Base-by-base conservation (phyloP, 768 basidiomycete genomes). In the Serendipita sp. region DNA sequence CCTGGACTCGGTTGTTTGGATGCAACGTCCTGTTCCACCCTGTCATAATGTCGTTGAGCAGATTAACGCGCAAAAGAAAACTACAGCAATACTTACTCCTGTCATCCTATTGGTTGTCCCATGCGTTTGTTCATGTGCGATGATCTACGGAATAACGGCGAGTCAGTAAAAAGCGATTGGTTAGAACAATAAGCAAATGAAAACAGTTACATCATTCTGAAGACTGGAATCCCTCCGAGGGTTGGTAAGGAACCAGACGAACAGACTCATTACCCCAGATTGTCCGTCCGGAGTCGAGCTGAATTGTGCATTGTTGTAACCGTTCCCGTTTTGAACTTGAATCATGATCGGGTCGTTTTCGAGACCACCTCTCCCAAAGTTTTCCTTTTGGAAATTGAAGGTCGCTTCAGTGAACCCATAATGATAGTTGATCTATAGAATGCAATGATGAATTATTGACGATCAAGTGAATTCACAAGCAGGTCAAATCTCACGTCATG, bases 211-310 rank as follows among this genome's bases (percentile, higher is more conserved):
- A 63, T 84, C 83, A 66, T 82, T 82, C 67, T 84, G 82, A 28
- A 85, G 71, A 14, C 82, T 78, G 31, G 83, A 83, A 61, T 86
- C 84, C 42, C 84, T 78, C 68, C 77, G 71, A 20, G 82, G 81
- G 69, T 20, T 48, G 45, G n/a, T 79, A 73, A n/a, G 72, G 70
- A 26, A 70, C 71, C 66, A 72, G 70, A 71, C 5, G 26, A 4
- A 48, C 45, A 48, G n/a, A 74, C 74, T 24, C 64, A 69, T 22
- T 73, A 76, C 31, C 70, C 38, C 69, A 74, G 64, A 69, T 72
- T 75, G 75, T 72, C 76, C 67, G 75, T 76, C 26, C 20, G 33
- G 56, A 5, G 44, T 72, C 68, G 72, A 68, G 63, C 72, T 71
- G 66, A 72, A 71, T 65, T 71, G 71, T 58, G 69, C 69, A 43